Evolutionary conservation across 1,284 basidiomycete species (phyloP).

Genomic region (Boletellus deceptivus): DNA sequence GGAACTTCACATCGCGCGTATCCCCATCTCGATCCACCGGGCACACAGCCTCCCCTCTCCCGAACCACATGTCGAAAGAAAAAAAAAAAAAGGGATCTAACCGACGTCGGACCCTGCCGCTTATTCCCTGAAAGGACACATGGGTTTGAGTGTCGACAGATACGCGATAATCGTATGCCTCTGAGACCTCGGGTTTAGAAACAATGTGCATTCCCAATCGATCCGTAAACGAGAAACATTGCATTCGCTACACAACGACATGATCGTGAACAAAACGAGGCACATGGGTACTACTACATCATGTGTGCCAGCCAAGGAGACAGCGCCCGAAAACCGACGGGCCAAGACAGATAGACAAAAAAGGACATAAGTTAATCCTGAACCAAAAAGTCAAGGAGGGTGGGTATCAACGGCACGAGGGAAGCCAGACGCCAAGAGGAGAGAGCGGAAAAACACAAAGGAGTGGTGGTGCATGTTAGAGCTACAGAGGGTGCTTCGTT

Average conservation of each 20-base stretch:
- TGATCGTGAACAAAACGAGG: not conserved
- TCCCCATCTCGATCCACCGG: too few species aligned
- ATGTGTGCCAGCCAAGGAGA: slow-evolving; percentile 18
- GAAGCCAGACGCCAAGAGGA: not conserved
- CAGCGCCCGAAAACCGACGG: not conserved
- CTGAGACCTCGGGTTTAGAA: too few species aligned
- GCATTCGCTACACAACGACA: not conserved
- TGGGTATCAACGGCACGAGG: not conserved
- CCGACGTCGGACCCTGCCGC: too few species aligned
- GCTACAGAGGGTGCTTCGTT: slow-evolving; percentile 22
- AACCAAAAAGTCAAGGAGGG: not conserved
- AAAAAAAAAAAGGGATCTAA: too few species aligned
- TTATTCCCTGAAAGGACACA: too few species aligned
- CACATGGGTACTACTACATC: slow-evolving; percentile 28
- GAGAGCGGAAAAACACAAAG: slow-evolving; percentile 4
- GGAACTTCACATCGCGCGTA: too few species aligned
- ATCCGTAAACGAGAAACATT: too few species aligned
- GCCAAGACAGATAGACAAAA: not conserved
- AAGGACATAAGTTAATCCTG: slow-evolving; percentile 23
- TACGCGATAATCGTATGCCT: too few species aligned
- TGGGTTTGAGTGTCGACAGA: too few species aligned
- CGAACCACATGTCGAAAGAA: too few species aligned
- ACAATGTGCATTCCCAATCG: too few species aligned
- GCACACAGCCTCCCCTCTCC: too few species aligned
- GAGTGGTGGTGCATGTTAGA: slow-evolving; percentile 24